Conservation (phyloP, 108 stramenopile genomes). For the Skeletonema menzelii region DNA sequence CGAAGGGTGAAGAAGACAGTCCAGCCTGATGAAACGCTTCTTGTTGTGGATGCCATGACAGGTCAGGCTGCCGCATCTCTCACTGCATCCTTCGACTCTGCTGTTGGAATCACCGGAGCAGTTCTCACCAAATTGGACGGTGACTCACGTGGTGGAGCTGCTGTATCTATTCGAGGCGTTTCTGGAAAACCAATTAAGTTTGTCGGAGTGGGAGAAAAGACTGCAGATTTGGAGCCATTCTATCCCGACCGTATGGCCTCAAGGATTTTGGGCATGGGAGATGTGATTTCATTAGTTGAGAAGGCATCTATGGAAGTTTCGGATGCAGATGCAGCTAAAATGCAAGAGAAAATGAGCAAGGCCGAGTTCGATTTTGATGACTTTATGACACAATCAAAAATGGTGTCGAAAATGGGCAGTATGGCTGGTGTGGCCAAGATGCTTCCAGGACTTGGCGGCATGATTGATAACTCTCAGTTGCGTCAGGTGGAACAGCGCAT, state of each 20-base stretch:
- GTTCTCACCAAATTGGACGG: slow-evolving; percentile 95
- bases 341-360: slow-evolving; percentile 89
- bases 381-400: slow-evolving; percentile 83
- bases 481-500: slow-evolving; percentile 71
- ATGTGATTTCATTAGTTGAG: slow-evolving; percentile 94
- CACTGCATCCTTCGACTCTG: slow-evolving; percentile 92
- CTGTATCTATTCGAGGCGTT: slow-evolving; percentile 91
- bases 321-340: slow-evolving; percentile 77
- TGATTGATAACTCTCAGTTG: slow-evolving; percentile 68
- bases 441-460: slow-evolving; percentile 91
- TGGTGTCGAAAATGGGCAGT: slow-evolving; percentile 88
- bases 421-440: slow-evolving; percentile 92
- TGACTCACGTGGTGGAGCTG: slow-evolving; percentile 94
- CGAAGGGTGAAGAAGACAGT: slow-evolving; percentile 75
- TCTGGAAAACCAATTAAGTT: slow-evolving; percentile 97
- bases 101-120: slow-evolving; percentile 92
- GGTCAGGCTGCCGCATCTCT: slow-evolving; percentile 96
- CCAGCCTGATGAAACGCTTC: slow-evolving; percentile 91
- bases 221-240: slow-evolving; percentile 92
- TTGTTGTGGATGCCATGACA: slow-evolving; percentile 98
- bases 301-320: slow-evolving; percentile 91
- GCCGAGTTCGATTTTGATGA: slow-evolving; percentile 94
- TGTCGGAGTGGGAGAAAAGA: slow-evolving; percentile 93
- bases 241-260: slow-evolving; percentile 97
- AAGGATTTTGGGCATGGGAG: slow-evolving; percentile 96